These are phyloP conservation scores for Podaxis carcinomalis DNA, from an alignment of 768 basidiomycete genomes.

Conservation along the genomic window DNA sequence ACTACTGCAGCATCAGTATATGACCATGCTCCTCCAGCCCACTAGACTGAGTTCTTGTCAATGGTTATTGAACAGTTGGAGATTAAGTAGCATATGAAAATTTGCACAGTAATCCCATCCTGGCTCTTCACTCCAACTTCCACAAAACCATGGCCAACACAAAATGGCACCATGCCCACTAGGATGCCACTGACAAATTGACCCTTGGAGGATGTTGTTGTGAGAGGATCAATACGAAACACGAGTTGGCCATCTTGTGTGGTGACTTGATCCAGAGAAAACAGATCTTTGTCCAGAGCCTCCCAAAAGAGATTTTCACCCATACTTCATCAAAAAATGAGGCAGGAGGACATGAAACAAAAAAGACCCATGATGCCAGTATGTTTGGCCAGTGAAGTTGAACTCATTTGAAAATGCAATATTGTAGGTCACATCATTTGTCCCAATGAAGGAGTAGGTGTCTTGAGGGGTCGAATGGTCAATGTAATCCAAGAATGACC, in stretches of 20 bases:
- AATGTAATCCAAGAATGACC: slow-evolving; percentile 27
- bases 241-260: slow-evolving; percentile 63
- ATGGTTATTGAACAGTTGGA: not conserved
- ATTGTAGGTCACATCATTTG: slow-evolving; percentile 64
- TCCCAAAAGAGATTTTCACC: slow-evolving; percentile 69
- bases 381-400: slow-evolving; percentile 59
- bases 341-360: not conserved
- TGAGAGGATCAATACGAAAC: slow-evolving; percentile 56
- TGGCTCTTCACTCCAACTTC: slow-evolving; percentile 13
- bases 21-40: slow-evolving; percentile 6
- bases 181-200: slow-evolving; percentile 9
- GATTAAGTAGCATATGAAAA: not conserved
- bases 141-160: slow-evolving; percentile 19
- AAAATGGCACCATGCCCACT: slow-evolving; percentile 12
- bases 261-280: slow-evolving; percentile 60
- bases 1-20: not conserved
- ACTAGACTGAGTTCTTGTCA: not conserved
- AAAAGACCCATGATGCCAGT: slow-evolving; percentile 27
- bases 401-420: slow-evolving; percentile 80
- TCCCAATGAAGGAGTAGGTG: slow-evolving; percentile 61
- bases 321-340: not conserved
- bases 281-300: slow-evolving; percentile 72
- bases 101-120: not conserved
- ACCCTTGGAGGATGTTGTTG: slow-evolving; percentile 16
- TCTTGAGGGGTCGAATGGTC: slow-evolving; percentile 64